These are phyloP conservation scores for Dioscorea alata DNA, from an alignment of 106 monocot species.

Conservation along the genomic window DNA sequence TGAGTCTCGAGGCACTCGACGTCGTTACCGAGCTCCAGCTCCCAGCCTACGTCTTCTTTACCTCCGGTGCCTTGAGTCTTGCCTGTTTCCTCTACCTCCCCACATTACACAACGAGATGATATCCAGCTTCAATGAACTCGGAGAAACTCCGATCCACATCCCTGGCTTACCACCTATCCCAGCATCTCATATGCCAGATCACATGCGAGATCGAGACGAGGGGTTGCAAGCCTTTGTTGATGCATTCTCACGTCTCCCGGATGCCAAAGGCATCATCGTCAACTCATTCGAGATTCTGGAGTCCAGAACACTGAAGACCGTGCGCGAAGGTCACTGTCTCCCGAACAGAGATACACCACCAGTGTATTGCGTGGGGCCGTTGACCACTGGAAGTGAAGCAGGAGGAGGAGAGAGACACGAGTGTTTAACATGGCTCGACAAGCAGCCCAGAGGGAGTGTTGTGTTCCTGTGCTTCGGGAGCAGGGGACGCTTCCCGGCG, in stretches of 20 bases:
- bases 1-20: conserved; percentile 1
- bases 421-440: conserved; percentile 22
- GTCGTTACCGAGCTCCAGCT: conserved; percentile 5
- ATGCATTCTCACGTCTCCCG: neutral
- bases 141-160: conserved; percentile 8
- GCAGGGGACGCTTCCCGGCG: conserved; percentile 6
- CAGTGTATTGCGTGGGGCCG: conserved; percentile 15
- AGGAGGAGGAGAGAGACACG: neutral
- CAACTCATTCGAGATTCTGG: conserved; percentile 1
- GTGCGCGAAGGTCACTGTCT: neutral
- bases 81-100: conserved; percentile 1
- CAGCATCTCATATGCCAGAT: conserved; percentile 2
- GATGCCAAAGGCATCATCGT: neutral
- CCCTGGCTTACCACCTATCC: conserved; percentile 23
- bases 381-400: neutral
- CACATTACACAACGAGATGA: neutral
- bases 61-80: neutral
- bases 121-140: conserved; percentile 23
- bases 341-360: neutral
- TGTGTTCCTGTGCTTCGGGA: conserved; percentile 29
- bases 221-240: neutral
- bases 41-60: conserved; percentile 8
- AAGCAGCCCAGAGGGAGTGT: conserved; percentile 5
- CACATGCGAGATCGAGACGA: neutral
- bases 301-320: neutral